Base-by-base conservation (phyloP, 1,284 basidiomycete species). In the Moesziomyces antarcticus region DNA sequence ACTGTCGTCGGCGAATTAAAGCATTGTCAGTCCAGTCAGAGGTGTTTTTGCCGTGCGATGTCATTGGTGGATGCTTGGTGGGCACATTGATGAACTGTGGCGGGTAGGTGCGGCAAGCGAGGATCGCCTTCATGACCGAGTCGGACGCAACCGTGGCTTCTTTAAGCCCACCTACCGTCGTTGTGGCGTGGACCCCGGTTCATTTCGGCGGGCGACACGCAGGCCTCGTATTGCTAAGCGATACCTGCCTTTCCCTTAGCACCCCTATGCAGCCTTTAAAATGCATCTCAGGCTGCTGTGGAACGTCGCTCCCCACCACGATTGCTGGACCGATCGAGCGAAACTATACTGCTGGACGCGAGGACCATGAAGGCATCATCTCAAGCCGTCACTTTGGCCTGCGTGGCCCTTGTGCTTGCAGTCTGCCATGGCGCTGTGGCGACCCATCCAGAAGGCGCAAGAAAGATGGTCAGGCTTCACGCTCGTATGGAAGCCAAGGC, bases 381-480 rank as follows among this genome's bases (percentile, higher is more conserved):
- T 33, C 30, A 33, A 33, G 30, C 30, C 13, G 3, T 33, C 30
- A 9, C 30, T 3, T 33, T 33, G 30, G 37, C 37, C 18, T 18
- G 16, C 16, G 16, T 40, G 37, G 37, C 37, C 5, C 2, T 40
- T 8, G 6, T 16, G 5, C 14, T 40, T 1, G 14, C 18, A 1
- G 7, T 16, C 5, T 40, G 37, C 16, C 37, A 40, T 40, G 37
- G 18, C 14, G 37, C 18, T 16, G 11, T 40, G 6, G 18, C 37
- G 37, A 18, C 14, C 3, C 14, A 18, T 3, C 18, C 6, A 14
- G 37, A 18, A 1, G 33, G 20, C 4, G 45, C 52, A 18, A 49
- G 40, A 7, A 47, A 51, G 1, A 56, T 67, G 64, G 20, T 61
- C 41, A 56, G n/a, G 27, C 24, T 54, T 6, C 42, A 30, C 21